Evolutionary conservation across 257 asterid genomes (phyloP).

Genomic region (Thymus quinquecostatus): DNA sequence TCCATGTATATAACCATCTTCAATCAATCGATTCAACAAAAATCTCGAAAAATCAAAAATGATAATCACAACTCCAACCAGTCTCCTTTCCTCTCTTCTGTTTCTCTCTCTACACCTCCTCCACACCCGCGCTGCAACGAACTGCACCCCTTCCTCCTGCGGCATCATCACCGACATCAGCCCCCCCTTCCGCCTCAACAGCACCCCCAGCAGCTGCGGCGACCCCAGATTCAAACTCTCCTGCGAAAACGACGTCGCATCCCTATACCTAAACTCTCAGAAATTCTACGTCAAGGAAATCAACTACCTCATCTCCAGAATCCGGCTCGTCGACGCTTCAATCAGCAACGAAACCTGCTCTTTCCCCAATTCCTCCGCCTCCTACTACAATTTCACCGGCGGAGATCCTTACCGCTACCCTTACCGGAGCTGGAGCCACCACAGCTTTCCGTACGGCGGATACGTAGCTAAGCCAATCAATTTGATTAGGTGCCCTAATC

Average conservation of each 20-base stretch:
- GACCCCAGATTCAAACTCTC: slow-evolving; percentile 31
- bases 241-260: slow-evolving; percentile 38
- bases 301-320: slow-evolving; percentile 33
- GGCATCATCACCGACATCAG: slow-evolving; percentile 40
- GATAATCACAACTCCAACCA: background rate
- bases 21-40: no score
- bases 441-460: background rate
- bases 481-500: slow-evolving; percentile 7
- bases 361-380: slow-evolving; percentile 2
- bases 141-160: slow-evolving; percentile 44
- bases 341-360: slow-evolving; percentile 24
- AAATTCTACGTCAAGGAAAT: slow-evolving; percentile 37
- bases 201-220: slow-evolving; percentile 52
- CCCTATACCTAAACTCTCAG: slow-evolving; percentile 20
- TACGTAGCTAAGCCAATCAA: background rate
- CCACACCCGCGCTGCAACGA: slow-evolving; percentile 14
- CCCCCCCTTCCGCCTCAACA: slow-evolving; percentile 48
- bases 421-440: background rate
- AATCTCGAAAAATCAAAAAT: no score
- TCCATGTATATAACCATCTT: no score
- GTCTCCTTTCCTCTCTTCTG: background rate
- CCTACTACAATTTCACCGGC: background rate
- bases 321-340: slow-evolving; percentile 34
- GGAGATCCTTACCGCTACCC: background rate
- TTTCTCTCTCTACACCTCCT: background rate